phyloP scores from a whole-genome alignment of 1,284 basidiomycete species.

The Boletus sp. region DNA sequence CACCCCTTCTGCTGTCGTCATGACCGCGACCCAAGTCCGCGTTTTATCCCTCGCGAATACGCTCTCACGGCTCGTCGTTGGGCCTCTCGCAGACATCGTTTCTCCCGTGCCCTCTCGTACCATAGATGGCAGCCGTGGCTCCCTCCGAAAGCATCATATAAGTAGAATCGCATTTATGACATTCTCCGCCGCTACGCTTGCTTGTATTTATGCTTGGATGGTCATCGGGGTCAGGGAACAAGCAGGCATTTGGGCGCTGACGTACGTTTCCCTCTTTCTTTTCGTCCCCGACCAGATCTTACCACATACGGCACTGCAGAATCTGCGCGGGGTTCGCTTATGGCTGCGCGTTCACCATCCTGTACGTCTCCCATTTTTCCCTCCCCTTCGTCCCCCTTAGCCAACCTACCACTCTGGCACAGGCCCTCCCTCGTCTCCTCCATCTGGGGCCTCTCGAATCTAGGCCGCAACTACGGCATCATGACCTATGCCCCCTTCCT shows the following conservation, averaged over 20 bases:
- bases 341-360: conserved; percentile 61
- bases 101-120: conserved; percentile 52
- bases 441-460: conserved; percentile 63
- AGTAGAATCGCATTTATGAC: conserved; percentile 61
- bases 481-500: conserved; percentile 68
- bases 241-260: conserved; percentile 56
- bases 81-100: conserved; percentile 64
- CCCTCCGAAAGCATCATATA: conserved; percentile 45
- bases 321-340: conserved; percentile 63
- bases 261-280: conserved; percentile 37
- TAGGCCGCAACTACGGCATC: conserved; percentile 72
- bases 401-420: background rate
- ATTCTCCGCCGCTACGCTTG: conserved; percentile 45
- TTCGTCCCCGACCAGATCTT: conserved; percentile 1
- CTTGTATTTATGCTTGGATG: conserved; percentile 52
- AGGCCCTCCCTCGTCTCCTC: conserved; percentile 68
- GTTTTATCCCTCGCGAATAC: conserved; percentile 69
- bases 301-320: conserved; percentile 23
- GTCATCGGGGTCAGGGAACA: conserved; percentile 45
- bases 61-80: conserved; percentile 61
- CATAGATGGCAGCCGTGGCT: conserved; percentile 32
- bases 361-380: conserved; percentile 44
- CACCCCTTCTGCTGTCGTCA: conserved; percentile 28
- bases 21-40: conserved; percentile 61
- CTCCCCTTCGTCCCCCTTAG: background rate